Evolutionary conservation across 768 basidiomycete genomes (phyloP).

Genomic region (Collybia mongolica): DNA sequence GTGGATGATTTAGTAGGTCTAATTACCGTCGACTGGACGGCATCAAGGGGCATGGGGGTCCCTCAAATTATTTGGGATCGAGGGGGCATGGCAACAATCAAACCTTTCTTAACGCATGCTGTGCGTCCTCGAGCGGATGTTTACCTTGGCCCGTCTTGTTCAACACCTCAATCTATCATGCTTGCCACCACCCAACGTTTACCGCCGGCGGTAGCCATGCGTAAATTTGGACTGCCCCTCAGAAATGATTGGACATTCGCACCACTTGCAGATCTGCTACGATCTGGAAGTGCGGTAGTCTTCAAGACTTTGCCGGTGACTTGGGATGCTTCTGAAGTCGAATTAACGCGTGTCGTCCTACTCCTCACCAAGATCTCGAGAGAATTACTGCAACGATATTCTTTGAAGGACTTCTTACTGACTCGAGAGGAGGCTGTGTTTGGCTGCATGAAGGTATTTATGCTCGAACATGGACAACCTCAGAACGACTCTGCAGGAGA

Average conservation of each 20-base stretch:
- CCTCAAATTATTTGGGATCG: constrained; percentile 47
- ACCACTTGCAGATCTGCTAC: constrained; percentile 76
- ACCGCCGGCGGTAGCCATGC: constrained; percentile 23
- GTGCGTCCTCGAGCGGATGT: constrained; percentile 39
- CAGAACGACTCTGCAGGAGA: constrained; percentile 53
- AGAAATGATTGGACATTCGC: constrained; percentile 64
- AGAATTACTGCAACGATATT: constrained; percentile 41
- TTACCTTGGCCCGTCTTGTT: constrained; percentile 49
- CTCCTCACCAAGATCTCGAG: constrained; percentile 54
- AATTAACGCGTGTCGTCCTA: constrained; percentile 70
- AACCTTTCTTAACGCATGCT: constrained; percentile 58
- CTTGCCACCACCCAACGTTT: constrained; percentile 54
- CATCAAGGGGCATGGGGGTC: constrained; percentile 30
- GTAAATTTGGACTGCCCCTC: constrained; percentile 44
- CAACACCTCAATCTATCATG: constrained; percentile 55
- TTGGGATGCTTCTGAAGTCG: constrained; percentile 81
- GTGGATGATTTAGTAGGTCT: constrained; percentile 36
- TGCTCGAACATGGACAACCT: constrained; percentile 86
- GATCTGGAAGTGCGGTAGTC: constrained; percentile 68
- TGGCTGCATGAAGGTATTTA: constrained; percentile 89
- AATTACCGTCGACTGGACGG: constrained; percentile 41
- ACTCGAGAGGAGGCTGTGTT: constrained; percentile 62
- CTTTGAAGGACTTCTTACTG: constrained; percentile 40
- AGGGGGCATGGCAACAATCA: constrained; percentile 47
- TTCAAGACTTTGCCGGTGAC: constrained; percentile 63